phyloP scores from a whole-genome alignment of 2,329 filamentous ascomycete genomes.

The Trichoderma cornu-damae region DNA sequence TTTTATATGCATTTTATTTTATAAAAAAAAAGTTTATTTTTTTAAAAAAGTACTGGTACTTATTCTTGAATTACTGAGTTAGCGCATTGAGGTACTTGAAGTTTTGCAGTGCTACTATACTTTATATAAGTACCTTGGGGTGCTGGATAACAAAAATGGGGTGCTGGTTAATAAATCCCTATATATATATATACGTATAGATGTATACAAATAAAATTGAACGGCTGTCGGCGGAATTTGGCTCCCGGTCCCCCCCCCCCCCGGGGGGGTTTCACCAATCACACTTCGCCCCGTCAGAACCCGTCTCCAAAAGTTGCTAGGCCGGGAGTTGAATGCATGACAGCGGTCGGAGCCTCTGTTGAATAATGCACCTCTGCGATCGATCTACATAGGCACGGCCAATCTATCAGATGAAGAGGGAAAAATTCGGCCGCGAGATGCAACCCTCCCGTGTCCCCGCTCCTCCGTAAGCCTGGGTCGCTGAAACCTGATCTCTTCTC shows the following conservation, averaged over 20 bases:
- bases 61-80: too few species aligned
- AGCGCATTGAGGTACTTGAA: too few species aligned
- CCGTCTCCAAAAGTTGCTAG: background rate
- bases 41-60: too few species aligned
- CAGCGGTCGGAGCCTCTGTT: background rate
- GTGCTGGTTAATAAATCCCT: too few species aligned
- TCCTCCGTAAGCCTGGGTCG: constrained; percentile 4
- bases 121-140: too few species aligned
- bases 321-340: background rate
- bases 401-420: background rate
- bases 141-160: too few species aligned
- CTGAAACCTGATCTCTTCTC: background rate
- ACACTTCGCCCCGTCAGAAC: constrained; percentile 16
- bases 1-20: too few species aligned
- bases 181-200: too few species aligned
- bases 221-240: too few species aligned
- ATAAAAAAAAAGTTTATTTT: too few species aligned
- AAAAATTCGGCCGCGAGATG: background rate
- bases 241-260: background rate
- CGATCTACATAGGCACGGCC: constrained; percentile 8
- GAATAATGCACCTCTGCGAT: constrained; percentile 4
- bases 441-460: constrained; percentile 4
- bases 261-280: constrained; percentile 12
- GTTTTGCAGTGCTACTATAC: too few species aligned
- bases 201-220: too few species aligned